Base-by-base conservation (phyloP, 106 monocot species). In the Acorus calamus region DNA sequence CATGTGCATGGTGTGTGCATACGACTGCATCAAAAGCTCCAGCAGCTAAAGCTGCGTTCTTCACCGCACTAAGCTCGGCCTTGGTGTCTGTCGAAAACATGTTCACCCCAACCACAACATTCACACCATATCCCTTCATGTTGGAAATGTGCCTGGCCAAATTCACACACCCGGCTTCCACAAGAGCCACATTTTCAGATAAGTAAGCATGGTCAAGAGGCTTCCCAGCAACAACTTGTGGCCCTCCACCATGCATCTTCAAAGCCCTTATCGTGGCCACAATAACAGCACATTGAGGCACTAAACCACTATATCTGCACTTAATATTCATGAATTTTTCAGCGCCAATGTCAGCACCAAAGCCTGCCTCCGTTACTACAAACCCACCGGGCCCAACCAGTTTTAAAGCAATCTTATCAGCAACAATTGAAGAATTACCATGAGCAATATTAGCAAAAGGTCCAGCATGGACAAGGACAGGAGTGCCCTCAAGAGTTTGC, bases 321-420 rank as follows among this genome's bases (percentile, higher is more conserved):
- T 98, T 98, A 68, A 98, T 98, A 68, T 98, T 92, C 85, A 98
- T 92, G 58, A 98, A 98, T 49, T 98, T 98, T 62, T 98, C 98
- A 7, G 85, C 79, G 42, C 98, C 98, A 78, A 98, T 92, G 73
- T 98, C 98, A 42, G 98, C 79, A 72, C 98, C 98, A 67, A 98
- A 98, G 44, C 98, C 98, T 49, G 98, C 92, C 70, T 98, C 98
- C 43, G 98, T 98, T 44, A 98, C 77, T 0, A 98, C 92, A 79
- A 88, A 98, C 11, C 98, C 98, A 57, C 80, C 84, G 60, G 80
- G 83, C 11, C 98, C 92, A 47, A 92, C 98, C 47, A 98, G 55
- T 66, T 98, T 98, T 10, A 92, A 69, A 13, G 88, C 98, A 66
- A 98, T 88, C 59, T 98, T 98, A 78, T 98, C 98, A 11, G 98